Conservation (phyloP, 2,329 filamentous ascomycete species). For the Colletotrichum spinosum region DNA sequence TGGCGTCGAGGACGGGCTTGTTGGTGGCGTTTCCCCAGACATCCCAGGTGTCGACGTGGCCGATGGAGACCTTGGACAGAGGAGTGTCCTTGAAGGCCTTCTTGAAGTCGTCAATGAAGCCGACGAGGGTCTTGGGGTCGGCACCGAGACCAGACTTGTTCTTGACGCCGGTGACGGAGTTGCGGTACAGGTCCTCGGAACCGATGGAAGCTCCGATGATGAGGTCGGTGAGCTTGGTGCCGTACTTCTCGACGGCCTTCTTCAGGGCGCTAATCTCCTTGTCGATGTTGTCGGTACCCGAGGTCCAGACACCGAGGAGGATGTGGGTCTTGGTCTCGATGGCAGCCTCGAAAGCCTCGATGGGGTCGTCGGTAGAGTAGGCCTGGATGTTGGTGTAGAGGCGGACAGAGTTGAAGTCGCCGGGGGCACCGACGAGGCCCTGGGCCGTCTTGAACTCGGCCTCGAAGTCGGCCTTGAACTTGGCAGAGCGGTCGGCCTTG, state of each 20-base stretch:
- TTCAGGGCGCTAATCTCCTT: constrained; percentile 71
- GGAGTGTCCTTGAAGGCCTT: constrained; percentile 61
- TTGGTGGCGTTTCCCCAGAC: constrained; percentile 71
- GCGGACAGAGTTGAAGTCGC: constrained; percentile 68
- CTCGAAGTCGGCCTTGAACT: constrained; percentile 63
- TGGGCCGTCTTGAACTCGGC: constrained; percentile 59
- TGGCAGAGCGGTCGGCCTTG: constrained; percentile 59
- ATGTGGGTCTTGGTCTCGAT: constrained; percentile 69
- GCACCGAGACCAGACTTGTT: constrained; percentile 73
- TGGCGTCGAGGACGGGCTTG: constrained; percentile 68
- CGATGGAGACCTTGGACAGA: constrained; percentile 63
- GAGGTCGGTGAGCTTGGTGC: constrained; percentile 63
- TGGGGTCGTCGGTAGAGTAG: constrained; percentile 77
- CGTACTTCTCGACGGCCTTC: constrained; percentile 65
- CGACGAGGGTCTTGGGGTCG: constrained; percentile 68
- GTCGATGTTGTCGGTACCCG: constrained; percentile 64
- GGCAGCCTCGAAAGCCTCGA: constrained; percentile 83
- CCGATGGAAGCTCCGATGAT: constrained; percentile 75
- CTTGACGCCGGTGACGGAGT: constrained; percentile 69
- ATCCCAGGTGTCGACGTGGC: constrained; percentile 78
- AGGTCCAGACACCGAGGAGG: constrained; percentile 74
- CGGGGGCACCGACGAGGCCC: constrained; percentile 58
- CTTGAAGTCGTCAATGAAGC: constrained; percentile 75
- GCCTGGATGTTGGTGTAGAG: constrained; percentile 77
- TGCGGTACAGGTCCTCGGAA: constrained; percentile 75